These are phyloP conservation scores for Takakia lepidozioides DNA, from an alignment of 225 moss, liverwort and hornwort genomes.

Conservation along the genomic window DNA sequence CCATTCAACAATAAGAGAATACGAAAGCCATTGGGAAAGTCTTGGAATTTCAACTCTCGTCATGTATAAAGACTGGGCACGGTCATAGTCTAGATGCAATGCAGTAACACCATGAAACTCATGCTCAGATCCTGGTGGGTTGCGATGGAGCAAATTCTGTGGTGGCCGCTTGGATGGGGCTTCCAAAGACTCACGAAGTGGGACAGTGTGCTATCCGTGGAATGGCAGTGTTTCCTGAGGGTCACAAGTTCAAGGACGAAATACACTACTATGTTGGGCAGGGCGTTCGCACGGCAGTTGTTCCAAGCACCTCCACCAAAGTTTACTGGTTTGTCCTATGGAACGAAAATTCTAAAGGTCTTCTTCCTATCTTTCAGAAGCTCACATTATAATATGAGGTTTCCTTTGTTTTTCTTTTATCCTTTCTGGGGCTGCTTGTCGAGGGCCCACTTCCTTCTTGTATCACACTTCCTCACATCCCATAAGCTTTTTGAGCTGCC, in stretches of 20 bases:
- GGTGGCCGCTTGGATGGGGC: slow-evolving; percentile 54
- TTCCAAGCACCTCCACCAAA: slow-evolving; percentile 37
- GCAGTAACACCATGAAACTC: no score
- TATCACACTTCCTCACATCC: no score
- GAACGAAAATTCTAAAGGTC: slow-evolving; percentile 40
- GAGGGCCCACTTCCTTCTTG: no score
- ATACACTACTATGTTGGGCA: slow-evolving; percentile 23
- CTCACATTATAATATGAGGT: background rate
- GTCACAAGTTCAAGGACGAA: slow-evolving; percentile 33
- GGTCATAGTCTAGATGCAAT: no score
- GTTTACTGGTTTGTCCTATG: slow-evolving; percentile 54
- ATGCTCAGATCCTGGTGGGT: slow-evolving; percentile 40
- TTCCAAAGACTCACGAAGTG: slow-evolving; percentile 26
- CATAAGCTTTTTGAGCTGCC: no score
- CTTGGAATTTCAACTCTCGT: no score
- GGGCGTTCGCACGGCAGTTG: slow-evolving; percentile 28
- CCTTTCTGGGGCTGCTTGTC: no score
- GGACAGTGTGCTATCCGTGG: slow-evolving; percentile 49
- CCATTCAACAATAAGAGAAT: no score
- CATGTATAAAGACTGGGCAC: no score
- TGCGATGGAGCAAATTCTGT: slow-evolving; percentile 70
- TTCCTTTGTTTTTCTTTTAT: background rate
- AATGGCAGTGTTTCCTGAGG: slow-evolving; percentile 36
- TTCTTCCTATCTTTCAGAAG: no score
- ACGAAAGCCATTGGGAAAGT: no score